phyloP scores from a whole-genome alignment of 139 green algal genomes.

The Micractinium sp. region DNA sequence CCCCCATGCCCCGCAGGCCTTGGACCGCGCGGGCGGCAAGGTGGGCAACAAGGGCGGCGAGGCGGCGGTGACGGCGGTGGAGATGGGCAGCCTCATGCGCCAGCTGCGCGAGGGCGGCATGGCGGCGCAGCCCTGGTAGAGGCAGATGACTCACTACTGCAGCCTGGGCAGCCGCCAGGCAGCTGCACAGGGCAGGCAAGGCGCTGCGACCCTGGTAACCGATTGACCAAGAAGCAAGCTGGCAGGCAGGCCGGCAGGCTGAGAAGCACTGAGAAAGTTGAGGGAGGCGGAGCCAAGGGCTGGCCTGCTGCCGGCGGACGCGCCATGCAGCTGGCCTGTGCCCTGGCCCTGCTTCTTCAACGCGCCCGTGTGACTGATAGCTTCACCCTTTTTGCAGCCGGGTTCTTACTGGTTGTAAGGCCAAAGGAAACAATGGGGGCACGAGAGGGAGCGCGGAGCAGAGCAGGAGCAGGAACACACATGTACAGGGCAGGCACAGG shows the following conservation, averaged over 20 bases:
- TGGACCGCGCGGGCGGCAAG: conserved; percentile 96
- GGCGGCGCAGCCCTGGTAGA: conserved; percentile 55
- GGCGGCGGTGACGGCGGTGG: conserved; percentile 85
- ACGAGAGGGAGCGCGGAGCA: too few species aligned
- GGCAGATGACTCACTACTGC: background rate
- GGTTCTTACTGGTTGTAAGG: too few species aligned
- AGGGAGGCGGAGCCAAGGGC: background rate
- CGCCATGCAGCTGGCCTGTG: too few species aligned
- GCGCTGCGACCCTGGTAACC: background rate
- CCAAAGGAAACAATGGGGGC: too few species aligned
- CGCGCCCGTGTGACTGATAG: too few species aligned
- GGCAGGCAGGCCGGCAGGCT: background rate
- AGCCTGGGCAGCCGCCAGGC: background rate
- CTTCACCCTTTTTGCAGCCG: too few species aligned
- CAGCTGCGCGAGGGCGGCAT: conserved; percentile 57
- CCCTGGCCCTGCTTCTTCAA: too few species aligned
- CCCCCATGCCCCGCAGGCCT: conserved; percentile 64
- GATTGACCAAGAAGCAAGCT: background rate
- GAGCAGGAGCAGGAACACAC: too few species aligned
- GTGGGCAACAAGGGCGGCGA: conserved; percentile 96
- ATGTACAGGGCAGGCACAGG: too few species aligned
- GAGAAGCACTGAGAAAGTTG: background rate
- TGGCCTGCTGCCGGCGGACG: too few species aligned
- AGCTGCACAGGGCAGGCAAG: background rate
- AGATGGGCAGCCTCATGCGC: conserved; percentile 85